These are phyloP conservation scores for Saccharomyces uvarum DNA, from an alignment of 1,139 yeast species.

Conservation along the genomic window DNA sequence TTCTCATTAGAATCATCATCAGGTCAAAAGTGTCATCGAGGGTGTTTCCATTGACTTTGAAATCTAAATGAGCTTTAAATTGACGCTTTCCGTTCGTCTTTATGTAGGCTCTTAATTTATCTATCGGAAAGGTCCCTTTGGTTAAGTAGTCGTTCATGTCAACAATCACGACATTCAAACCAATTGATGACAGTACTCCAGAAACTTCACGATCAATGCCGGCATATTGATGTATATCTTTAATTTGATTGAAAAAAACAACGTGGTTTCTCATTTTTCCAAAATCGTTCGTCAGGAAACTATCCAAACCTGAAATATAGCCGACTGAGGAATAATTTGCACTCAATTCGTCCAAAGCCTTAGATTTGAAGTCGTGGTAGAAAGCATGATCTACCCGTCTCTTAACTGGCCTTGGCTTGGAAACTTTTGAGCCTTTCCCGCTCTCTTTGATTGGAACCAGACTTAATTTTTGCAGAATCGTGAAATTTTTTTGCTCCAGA, in stretches of 20 bases:
- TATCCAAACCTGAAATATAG: not conserved
- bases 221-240: not conserved
- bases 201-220: not conserved
- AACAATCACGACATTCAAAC: not conserved
- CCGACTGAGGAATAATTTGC: not conserved
- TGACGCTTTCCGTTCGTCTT: not conserved
- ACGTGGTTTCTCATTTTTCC: not conserved
- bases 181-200: not conserved
- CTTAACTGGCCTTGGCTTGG: not conserved
- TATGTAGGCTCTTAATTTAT: not conserved
- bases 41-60: not conserved
- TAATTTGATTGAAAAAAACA: not conserved
- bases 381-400: not conserved
- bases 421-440: not conserved
- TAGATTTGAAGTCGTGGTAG: not conserved
- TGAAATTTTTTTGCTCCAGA: conserved; percentile 12
- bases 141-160: not conserved
- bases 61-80: not conserved
- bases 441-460: not conserved
- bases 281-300: not conserved
- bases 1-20: not conserved
- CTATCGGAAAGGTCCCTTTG: not conserved
- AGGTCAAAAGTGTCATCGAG: not conserved
- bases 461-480: not conserved
- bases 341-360: not conserved